phyloP scores from a whole-genome alignment of 108 stramenopile species.

The Nannochloropsis salina region DNA sequence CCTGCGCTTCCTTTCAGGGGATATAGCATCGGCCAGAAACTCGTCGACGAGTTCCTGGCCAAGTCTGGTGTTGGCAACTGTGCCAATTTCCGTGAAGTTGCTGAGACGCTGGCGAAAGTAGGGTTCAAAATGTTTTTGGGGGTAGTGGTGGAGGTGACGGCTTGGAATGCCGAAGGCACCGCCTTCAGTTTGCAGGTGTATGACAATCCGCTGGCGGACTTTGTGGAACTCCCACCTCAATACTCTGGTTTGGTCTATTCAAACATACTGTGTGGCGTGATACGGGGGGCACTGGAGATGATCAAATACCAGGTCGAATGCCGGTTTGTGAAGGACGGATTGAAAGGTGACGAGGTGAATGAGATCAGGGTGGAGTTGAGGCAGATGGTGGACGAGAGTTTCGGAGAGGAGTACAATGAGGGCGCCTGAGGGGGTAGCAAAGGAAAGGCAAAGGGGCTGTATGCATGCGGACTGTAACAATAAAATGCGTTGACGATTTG shows the following conservation, averaged over 20 bases:
- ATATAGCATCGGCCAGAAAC: conserved; percentile 83
- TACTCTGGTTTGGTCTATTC: conserved; percentile 71
- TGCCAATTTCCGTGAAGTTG: conserved; percentile 67
- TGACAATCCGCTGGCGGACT: conserved; percentile 83
- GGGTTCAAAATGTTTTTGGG: conserved; percentile 96
- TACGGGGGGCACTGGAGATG: conserved; percentile 87
- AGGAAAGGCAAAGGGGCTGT: background rate
- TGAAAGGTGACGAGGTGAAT: conserved; percentile 78
- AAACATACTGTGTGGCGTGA: conserved; percentile 80
- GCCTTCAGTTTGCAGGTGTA: conserved; percentile 68
- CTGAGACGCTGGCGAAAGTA: conserved; percentile 77
- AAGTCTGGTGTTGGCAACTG: conserved; percentile 61
- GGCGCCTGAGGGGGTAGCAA: background rate
- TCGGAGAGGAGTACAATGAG: conserved; percentile 55
- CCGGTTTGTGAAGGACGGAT: conserved; percentile 64
- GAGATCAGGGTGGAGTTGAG: conserved; percentile 74
- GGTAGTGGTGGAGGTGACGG: conserved; percentile 67
- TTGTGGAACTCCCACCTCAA: conserved; percentile 80
- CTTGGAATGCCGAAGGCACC: conserved; percentile 61
- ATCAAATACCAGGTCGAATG: conserved; percentile 65
- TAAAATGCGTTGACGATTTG: no score
- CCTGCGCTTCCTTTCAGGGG: conserved; percentile 51
- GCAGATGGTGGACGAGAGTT: conserved; percentile 42
- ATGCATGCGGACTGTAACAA: background rate
- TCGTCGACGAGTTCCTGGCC: conserved; percentile 90